Base-by-base conservation (phyloP, 1,139 yeast species). In the Sugiyamaella japonica region DNA sequence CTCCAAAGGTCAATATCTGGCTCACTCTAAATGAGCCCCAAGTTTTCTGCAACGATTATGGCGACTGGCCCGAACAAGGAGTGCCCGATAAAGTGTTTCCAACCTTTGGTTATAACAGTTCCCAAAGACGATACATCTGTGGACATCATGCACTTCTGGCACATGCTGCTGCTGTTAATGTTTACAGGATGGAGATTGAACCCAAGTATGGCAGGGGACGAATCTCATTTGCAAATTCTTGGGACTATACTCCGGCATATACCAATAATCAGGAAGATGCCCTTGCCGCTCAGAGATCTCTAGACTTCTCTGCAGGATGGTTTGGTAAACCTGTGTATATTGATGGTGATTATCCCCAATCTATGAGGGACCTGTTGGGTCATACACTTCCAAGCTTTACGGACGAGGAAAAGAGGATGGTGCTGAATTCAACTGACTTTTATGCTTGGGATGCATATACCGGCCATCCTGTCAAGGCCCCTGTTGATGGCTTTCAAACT, bases 371-470 rank as follows among this genome's bases (percentile, higher is more conserved):
- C 12, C 61, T 70, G 9, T 63, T 70, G 13, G 61, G 59, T n/a
- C 47, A 42, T 8, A 41, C 47, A 12, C 56, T 66, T 28, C 70
- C 70, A 16, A 58, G 59, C 32, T 68, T 71, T 56, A 65, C 73
- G 10, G 63, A 53, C 0, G 72, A 66, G 28, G 74, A 73, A 56
- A 63, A 65, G 46, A 51, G 54, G 29, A 55, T 60, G 15, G 63
- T 71, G 28, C 54, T 63, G 5, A 64, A 63, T 15, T 64, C 71
- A 1, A 53, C 68, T 5, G 76, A 73, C 53, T 73, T 70, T 61
- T 69, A 70, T 45, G 75, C 76, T 29, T 64, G 73, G 62, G 76
- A 73, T 53, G 70, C 72, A 12, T 73, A 73, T 57, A 71, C 75
- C n/a, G 69, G 70, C 8, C 64, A 64, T 50, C 62, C 62, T 15